Evolutionary conservation across 768 basidiomycete genomes (phyloP).

Genomic region (Amanita exitialis): DNA sequence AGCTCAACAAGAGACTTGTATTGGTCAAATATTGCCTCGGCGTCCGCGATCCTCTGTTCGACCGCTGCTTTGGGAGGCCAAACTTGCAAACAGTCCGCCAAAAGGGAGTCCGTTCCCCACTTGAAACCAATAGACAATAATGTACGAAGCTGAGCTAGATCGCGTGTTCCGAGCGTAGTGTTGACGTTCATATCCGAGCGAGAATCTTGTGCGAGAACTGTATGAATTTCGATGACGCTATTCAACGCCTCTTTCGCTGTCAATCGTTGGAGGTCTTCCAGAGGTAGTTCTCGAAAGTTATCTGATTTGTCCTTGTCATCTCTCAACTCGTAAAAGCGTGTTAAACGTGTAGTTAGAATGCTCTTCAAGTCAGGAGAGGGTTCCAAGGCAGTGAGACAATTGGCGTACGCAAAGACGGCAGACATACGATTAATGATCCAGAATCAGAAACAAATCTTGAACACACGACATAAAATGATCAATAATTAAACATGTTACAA

Average conservation of each 20-base stretch:
- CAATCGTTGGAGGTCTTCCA: constrained; percentile 36
- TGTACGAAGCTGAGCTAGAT: constrained; percentile 51
- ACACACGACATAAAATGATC: background rate
- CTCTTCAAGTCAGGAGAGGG: constrained; percentile 22
- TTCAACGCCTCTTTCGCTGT: constrained; percentile 48
- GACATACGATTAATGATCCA: background rate
- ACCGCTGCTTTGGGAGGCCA: constrained; percentile 23
- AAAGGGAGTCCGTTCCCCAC: constrained; percentile 55
- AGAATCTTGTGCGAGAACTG: constrained; percentile 18
- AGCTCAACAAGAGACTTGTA: constrained; percentile 33
- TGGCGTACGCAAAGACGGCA: background rate
- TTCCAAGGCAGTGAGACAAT: background rate
- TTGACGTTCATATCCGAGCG: constrained; percentile 5
- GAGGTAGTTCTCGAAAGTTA: constrained; percentile 12
- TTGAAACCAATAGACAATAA: constrained; percentile 61
- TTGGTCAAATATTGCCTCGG: constrained; percentile 31
- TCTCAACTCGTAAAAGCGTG: constrained; percentile 25
- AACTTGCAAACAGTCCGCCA: constrained; percentile 29
- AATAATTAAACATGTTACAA: background rate
- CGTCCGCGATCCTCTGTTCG: constrained; percentile 32
- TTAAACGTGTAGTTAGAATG: constrained; percentile 28
- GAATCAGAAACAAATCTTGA: background rate
- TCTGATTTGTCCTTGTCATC: constrained; percentile 2
- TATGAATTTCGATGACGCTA: constrained; percentile 38
- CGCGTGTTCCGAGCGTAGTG: constrained; percentile 53